A percentile compares a stretch with the other conserved stretches of the same genome.
Evolutionary conservation across 202 grass and related monocot species (phyloP).

Genomic region (Eragrostis tef): DNA sequence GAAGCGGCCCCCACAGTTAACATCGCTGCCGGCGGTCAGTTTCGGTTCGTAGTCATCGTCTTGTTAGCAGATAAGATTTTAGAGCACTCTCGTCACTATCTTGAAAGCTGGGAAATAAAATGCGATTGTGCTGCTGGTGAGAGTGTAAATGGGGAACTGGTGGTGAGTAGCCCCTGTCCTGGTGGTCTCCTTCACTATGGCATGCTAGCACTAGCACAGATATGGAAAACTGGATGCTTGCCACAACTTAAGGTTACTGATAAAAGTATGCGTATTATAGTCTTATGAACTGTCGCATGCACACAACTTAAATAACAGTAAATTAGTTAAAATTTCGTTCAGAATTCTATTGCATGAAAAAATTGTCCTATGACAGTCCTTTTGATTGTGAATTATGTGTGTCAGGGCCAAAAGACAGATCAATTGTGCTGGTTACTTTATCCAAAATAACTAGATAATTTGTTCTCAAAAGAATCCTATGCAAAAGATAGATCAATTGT

Average conservation of each 20-base stretch:
- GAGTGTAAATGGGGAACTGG: neutral
- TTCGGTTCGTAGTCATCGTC: constrained; percentile 22
- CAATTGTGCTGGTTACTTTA: neutral
- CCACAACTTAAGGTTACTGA: neutral
- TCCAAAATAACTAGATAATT: neutral
- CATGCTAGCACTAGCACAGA: constrained; percentile 40
- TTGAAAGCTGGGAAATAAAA: constrained; percentile 7
- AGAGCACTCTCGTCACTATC: constrained; percentile 14
- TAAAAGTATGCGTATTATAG: neutral
- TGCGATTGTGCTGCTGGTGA: neutral
- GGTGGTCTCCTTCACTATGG: neutral
- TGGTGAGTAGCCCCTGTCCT: neutral
- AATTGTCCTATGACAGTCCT: neutral
- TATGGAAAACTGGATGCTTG: constrained; percentile 6
- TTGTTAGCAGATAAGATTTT: constrained; percentile 46
- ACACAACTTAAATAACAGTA: neutral
- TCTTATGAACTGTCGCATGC: too few relatives aligned
- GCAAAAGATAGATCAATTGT: neutral
- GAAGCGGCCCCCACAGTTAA: constrained; percentile 28
- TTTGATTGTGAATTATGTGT: neutral
- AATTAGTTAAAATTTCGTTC: neutral
- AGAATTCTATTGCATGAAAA: neutral
- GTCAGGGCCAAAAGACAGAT: neutral
- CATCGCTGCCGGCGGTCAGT: constrained; percentile 42
- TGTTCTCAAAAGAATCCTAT: neutral